Base-by-base conservation (phyloP, 257 asterid species). In the Cinchona pubescens region DNA sequence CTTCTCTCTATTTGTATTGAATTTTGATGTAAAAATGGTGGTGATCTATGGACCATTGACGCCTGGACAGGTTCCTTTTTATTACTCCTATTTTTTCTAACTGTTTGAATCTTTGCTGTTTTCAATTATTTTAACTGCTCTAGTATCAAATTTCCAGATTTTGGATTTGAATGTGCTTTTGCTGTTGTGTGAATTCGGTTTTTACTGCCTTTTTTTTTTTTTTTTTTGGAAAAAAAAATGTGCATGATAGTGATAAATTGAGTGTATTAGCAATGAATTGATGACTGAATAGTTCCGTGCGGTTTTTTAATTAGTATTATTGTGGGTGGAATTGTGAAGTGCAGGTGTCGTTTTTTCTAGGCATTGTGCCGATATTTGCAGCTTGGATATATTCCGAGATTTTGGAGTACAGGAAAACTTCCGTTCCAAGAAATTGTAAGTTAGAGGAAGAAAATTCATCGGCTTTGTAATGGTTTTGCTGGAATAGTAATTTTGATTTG, bases 301-400 rank as follows among this genome's bases (percentile, higher is more conserved):
- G n/a, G n/a, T n/a, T n/a, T n/a, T n/a, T n/a, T n/a, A n/a, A n/a
- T n/a, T n/a, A n/a, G n/a, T n/a, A n/a, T n/a, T n/a, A n/a, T n/a
- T n/a, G n/a, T n/a, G n/a, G n/a, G n/a, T n/a, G n/a, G n/a, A n/a
- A n/a, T n/a, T n/a, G n/a, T n/a, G 65, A 71, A 81, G 30, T 82
- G 82, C 84, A 92, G 97, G 96, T 94, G 75, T 81, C 97, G 4
- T 88, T 94, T 84, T 89, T 92, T 76, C 86, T 94, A 48, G 96
- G 96, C 64, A 75, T 90, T 80, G 84, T 89, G 16, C 91, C 97
- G 0, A 58, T 92, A 27, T 83, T 88, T 79, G 97, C 88, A 45
- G 96, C 93, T 71, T 94, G 97, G 98, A 62, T 92, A 38, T 92
- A 82, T 81, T 82, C 97, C 14, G 97, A 92, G 80, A 89, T 83